Percentiles rank a stretch among this genome's conserved stretches.
Conservation (phyloP, 345 rosid species). For the Nasturtium officinale region DNA sequence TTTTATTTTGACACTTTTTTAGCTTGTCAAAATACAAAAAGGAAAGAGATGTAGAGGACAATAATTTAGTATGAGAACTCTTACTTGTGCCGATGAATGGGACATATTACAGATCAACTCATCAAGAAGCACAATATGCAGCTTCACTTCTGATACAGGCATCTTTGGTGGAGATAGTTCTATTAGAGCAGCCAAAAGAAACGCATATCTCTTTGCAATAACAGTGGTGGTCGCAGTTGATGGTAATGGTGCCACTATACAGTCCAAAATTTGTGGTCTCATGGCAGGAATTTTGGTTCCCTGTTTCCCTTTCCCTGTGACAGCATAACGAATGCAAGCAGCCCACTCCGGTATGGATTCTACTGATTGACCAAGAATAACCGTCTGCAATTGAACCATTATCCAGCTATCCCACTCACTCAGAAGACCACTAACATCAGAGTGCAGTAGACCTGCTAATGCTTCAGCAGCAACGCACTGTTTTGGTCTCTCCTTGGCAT, state of each 20-base stretch:
- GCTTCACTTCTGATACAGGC: constrained; percentile 72
- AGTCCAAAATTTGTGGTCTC: constrained; percentile 80
- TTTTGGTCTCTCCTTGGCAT: constrained; percentile 91
- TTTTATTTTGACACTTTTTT: background rate
- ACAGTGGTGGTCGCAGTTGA: constrained; percentile 77
- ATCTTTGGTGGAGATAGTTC: constrained; percentile 86
- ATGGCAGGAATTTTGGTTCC: constrained; percentile 80
- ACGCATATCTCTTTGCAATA: constrained; percentile 93
- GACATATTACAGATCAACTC: constrained; percentile 85
- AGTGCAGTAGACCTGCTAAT: constrained; percentile 88
- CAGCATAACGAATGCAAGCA: constrained; percentile 96
- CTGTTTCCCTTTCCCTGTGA: constrained; percentile 94
- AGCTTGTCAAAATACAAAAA: constrained; percentile 20
- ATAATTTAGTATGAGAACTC: constrained; percentile 35
- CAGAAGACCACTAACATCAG: constrained; percentile 80
- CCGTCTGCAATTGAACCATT: constrained; percentile 75
- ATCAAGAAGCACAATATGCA: constrained; percentile 68
- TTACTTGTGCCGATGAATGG: constrained; percentile 97
- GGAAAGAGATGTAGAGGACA: constrained; percentile 10
- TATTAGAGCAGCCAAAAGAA: constrained; percentile 88
- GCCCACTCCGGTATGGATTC: constrained; percentile 99
- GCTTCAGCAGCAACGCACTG: constrained; percentile 99
- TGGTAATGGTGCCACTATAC: constrained; percentile 80
- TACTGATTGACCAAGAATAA: constrained; percentile 81
- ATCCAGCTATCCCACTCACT: constrained; percentile 95